Conservation (phyloP, 495 filamentous ascomycete genomes). For the Collariella sp. region DNA sequence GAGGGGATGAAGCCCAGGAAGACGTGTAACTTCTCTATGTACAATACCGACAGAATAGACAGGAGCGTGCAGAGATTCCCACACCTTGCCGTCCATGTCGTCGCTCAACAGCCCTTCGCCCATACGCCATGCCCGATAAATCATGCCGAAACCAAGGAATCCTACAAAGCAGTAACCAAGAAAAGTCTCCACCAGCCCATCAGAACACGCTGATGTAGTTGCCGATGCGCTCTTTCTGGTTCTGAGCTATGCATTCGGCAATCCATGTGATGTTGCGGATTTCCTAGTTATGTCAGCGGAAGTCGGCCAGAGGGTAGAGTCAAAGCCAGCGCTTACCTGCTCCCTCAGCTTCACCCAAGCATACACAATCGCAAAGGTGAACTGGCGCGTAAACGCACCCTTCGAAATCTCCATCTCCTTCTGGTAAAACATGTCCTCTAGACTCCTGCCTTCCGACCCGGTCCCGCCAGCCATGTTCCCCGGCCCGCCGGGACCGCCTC, state of each 20-base stretch:
- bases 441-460: conserved; percentile 71
- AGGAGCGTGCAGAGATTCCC: conserved; percentile 6
- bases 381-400: conserved; percentile 89
- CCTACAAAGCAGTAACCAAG: conserved; percentile 23
- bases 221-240: conserved; percentile 96
- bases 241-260: conserved; percentile 97
- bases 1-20: conserved; percentile 1
- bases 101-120: conserved; percentile 7
- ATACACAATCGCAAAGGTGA: conserved; percentile 90
- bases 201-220: conserved; percentile 97
- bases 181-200: conserved; percentile 10
- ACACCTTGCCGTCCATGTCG: conserved; percentile 2
- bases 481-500: conserved; percentile 59
- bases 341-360: conserved; percentile 97
- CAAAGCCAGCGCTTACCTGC: conserved; percentile 57
- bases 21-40: conserved; percentile 28
- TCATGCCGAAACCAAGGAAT: conserved; percentile 16
- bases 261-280: conserved; percentile 99
- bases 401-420: conserved; percentile 99
- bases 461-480: conserved; percentile 78
- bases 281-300: conserved; percentile 52
- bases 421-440: conserved; percentile 97
- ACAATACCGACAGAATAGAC: conserved; percentile 25
- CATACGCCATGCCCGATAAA: conserved; percentile 20
- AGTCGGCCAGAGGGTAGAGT: not conserved